Percentiles rank a stretch among this genome's conserved stretches.
These are phyloP conservation scores for Xylariaceae sp. DNA, from an alignment of 2,329 filamentous ascomycete genomes.

Conservation along the genomic window DNA sequence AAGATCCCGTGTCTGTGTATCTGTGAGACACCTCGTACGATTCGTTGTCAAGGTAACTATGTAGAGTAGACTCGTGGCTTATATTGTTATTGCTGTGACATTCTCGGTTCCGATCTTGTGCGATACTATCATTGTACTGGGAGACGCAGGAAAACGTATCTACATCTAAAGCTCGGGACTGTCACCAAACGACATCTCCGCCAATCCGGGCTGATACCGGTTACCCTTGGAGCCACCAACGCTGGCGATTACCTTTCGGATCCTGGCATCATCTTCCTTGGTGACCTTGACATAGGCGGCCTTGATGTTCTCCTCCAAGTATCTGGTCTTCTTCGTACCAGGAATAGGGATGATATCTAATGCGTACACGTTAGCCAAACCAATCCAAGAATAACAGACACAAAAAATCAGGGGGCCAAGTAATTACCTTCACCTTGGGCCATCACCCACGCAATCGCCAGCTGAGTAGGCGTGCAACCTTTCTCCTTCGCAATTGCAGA, in stretches of 20 bases:
- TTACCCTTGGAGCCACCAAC: slow-evolving; percentile 23
- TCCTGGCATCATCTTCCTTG: slow-evolving; percentile 35
- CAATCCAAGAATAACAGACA: neutral
- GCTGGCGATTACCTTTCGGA: slow-evolving; percentile 34
- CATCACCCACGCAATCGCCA: slow-evolving; percentile 51
- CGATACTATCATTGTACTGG: too few relatives aligned
- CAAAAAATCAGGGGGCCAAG: neutral
- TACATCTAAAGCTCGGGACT: slow-evolving; percentile 21
- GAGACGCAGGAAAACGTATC: neutral
- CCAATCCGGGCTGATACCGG: slow-evolving; percentile 14
- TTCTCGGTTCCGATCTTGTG: too few relatives aligned
- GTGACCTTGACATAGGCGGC: slow-evolving; percentile 32
- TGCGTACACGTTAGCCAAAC: slow-evolving; percentile 43
- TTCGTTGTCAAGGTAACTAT: too few relatives aligned
- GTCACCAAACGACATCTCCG: slow-evolving; percentile 18
- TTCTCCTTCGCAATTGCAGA: slow-evolving; percentile 28
- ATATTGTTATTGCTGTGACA: neutral
- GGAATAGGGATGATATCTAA: slow-evolving; percentile 40
- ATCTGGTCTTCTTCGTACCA: slow-evolving; percentile 32
- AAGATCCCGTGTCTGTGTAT: neutral
- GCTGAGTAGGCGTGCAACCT: slow-evolving; percentile 43
- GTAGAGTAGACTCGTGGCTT: neutral
- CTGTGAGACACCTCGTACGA: too few relatives aligned
- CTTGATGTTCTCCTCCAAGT: slow-evolving; percentile 32
- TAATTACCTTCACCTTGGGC: slow-evolving; percentile 39